Base-by-base conservation (phyloP, 768 basidiomycete genomes). In the Amanita polypyramis region DNA sequence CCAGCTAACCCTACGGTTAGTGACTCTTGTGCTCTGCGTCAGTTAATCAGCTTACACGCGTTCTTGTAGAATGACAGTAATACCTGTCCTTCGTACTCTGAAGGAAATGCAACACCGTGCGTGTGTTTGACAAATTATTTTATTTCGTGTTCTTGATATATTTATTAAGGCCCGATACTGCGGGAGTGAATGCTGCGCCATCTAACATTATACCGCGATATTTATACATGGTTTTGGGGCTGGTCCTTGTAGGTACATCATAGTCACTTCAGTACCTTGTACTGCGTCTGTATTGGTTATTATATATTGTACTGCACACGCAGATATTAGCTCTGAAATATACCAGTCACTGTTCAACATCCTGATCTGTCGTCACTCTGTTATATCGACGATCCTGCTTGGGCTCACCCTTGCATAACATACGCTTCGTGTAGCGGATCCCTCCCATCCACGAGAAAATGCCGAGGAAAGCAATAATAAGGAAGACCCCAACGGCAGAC, bases 51-150 rank as follows among this genome's bases (percentile, higher is more conserved):
- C 44, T 11, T 36, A 43, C 1, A 42, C 41, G 21, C 25, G 8
- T 19, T 29, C 20, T 37, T 19, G 23, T 58, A 76, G 73, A 65
- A 65, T 54, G 52, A 56, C 20, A 76, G 69, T 52, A 64, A 73
- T 44, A 74, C 76, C 32, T 88, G 85, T 57, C 73, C 80, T 21
- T 86, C 85, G 0, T 87, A 74, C 59, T 87, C 85, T 34, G 82
- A 83, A 55, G 60, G 70, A 42, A 75, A 77, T 55, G 79, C 78
- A 21, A 60, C 82, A 51, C 71, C 83, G 84, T 85, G 54, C 49
- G 81, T 73, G 1, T 44, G 3, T 27, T 27, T 55, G 33, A 7
- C 17, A 29, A n/a, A 27, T n/a, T 2, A 48, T 9, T 14, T n/a
- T 34, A 20, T 12, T 20, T 15, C 15, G 14, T 34, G 15, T 25